These are phyloP conservation scores for Kazachstania kunashirensis DNA, from an alignment of 805 yeast species.

Conservation along the genomic window DNA sequence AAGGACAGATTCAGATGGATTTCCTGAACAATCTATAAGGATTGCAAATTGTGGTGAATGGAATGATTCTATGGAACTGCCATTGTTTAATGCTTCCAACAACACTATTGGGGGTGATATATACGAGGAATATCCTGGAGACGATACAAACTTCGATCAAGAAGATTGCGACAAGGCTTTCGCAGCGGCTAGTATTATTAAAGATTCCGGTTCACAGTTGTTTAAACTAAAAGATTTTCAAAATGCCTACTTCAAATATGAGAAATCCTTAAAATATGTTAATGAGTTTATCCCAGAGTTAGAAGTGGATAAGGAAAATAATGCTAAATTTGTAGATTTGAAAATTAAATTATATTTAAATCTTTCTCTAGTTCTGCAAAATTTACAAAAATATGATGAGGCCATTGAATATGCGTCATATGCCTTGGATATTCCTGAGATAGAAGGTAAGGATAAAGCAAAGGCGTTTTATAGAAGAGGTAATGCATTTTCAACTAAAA, in stretches of 20 bases:
- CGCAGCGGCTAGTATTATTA: constrained; percentile 45
- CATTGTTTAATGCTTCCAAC: constrained; percentile 54
- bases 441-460: constrained; percentile 37
- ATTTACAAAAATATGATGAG: constrained; percentile 39
- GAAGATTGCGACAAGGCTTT: constrained; percentile 46
- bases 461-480: constrained; percentile 54
- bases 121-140: constrained; percentile 72
- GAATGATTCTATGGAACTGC: constrained; percentile 42
- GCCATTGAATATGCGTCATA: constrained; percentile 47
- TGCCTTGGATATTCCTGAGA: constrained; percentile 42
- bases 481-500: constrained; percentile 34
- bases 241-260: constrained; percentile 54
- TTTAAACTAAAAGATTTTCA: constrained; percentile 43
- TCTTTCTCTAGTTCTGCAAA: constrained; percentile 45
- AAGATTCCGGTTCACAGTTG: constrained; percentile 55
- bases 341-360: constrained; percentile 40
- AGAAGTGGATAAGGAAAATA: constrained; percentile 47
- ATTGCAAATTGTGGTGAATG: constrained; percentile 57
- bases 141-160: constrained; percentile 49
- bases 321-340: constrained; percentile 37
- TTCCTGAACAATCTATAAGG: constrained; percentile 34
- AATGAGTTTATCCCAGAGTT: constrained; percentile 65
- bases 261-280: constrained; percentile 56
- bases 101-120: constrained; percentile 56
- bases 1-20: constrained; percentile 36